phyloP scores from a whole-genome alignment of 2,329 filamentous ascomycete genomes.

The Proliferodiscus dingleyae region DNA sequence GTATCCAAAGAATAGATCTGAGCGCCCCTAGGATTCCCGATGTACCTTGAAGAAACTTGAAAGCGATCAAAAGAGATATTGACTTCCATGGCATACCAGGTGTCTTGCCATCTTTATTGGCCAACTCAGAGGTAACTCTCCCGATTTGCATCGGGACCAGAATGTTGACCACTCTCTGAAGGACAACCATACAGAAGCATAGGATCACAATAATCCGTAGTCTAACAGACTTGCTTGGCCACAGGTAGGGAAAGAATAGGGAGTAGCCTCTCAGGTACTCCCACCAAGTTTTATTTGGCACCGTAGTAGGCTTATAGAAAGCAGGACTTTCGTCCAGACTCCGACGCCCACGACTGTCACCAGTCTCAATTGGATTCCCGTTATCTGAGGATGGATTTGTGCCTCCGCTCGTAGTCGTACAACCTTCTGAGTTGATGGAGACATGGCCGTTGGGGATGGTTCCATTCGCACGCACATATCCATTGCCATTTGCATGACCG shows the following conservation, averaged over 20 bases:
- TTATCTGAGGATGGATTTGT: conserved; percentile 26
- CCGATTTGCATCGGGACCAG: conserved; percentile 80
- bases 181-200: conserved; percentile 74
- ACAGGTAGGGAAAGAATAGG: conserved; percentile 93
- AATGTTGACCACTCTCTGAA: conserved; percentile 81
- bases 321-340: conserved; percentile 59
- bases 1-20: conserved; percentile 86
- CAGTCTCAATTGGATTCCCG: conserved; percentile 31
- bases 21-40: conserved; percentile 82
- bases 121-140: conserved; percentile 70
- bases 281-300: conserved; percentile 89
- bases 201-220: conserved; percentile 67
- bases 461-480: conserved; percentile 32
- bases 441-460: conserved; percentile 32
- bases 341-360: conserved; percentile 37
- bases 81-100: conserved; percentile 60
- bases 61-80: conserved; percentile 72
- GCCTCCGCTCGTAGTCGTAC: conserved; percentile 30
- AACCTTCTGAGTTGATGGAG: conserved; percentile 8
- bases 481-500: conserved; percentile 31
- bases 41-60: conserved; percentile 78
- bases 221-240: conserved; percentile 74
- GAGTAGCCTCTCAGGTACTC: conserved; percentile 91
- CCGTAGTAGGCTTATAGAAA: conserved; percentile 84
- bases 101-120: conserved; percentile 44